Conservation (phyloP, 2,329 filamentous ascomycete genomes). For the Bipolaris victoriae region DNA sequence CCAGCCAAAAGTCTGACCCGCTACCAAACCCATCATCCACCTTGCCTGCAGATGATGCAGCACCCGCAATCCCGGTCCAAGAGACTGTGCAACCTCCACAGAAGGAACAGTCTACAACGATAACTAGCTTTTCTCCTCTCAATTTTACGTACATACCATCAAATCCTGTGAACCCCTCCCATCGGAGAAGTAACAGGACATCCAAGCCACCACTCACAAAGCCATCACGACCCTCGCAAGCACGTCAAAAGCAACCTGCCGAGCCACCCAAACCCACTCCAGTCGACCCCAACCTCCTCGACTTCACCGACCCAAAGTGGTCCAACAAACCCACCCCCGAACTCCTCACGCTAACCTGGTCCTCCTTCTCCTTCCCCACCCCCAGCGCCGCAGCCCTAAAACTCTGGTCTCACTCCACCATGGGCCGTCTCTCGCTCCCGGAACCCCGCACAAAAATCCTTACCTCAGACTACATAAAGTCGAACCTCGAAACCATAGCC, state of each 20-base stretch:
- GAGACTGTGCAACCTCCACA: no score
- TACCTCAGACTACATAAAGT: background rate
- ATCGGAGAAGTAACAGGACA: background rate
- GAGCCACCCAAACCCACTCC: background rate
- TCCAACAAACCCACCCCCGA: background rate
- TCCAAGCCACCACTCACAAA: background rate
- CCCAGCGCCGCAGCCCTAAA: background rate
- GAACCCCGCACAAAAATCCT: background rate
- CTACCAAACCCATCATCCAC: background rate
- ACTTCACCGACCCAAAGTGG: conserved; percentile 6
- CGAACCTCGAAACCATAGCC: background rate
- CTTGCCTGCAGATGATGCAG: background rate
- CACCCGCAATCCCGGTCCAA: no score
- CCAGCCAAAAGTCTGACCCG: no score
- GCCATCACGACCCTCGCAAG: background rate
- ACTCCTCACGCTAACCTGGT: conserved; percentile 2
- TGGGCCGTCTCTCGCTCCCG: background rate
- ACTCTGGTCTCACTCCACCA: background rate
- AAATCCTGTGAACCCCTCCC: background rate
- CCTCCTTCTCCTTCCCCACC: conserved; percentile 4
- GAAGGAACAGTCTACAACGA: no score
- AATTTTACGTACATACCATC: no score
- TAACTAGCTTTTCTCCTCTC: no score
- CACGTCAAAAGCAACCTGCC: background rate
- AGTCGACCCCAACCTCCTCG: background rate